These are phyloP conservation scores for Tolypocladium album DNA, from an alignment of 2,329 filamentous ascomycete genomes.

Conservation along the genomic window DNA sequence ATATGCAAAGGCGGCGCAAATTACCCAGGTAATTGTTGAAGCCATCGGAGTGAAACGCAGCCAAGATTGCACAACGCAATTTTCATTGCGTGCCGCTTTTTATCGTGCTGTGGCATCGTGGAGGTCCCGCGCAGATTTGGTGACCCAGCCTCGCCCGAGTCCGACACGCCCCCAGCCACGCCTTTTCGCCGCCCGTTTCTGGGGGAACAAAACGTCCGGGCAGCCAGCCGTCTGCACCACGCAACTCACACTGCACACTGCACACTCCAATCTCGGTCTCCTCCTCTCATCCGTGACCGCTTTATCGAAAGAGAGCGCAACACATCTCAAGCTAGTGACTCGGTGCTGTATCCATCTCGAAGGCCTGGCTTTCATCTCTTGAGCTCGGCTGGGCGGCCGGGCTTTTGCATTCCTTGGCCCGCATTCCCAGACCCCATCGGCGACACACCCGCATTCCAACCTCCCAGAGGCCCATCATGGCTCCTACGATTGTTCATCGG, in stretches of 20 bases:
- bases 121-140: background rate
- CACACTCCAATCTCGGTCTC: background rate
- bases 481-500: conserved; percentile 25
- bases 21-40: too few relatives aligned
- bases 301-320: background rate
- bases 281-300: background rate
- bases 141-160: conserved; percentile 1
- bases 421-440: background rate
- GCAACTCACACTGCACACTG: background rate
- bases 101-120: background rate
- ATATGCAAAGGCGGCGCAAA: too few relatives aligned
- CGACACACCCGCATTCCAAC: conserved; percentile 10
- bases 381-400: conserved; percentile 16
- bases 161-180: conserved; percentile 13
- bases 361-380: background rate
- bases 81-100: background rate
- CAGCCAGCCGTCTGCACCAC: background rate
- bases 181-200: conserved; percentile 15
- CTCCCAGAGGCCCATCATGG: conserved; percentile 19
- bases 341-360: background rate
- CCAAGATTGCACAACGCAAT: background rate
- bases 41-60: background rate
- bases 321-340: background rate
- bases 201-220: conserved; percentile 10
- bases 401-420: background rate